phyloP scores from a whole-genome alignment of 1,139 yeast species.

The Candida tropicalis region DNA sequence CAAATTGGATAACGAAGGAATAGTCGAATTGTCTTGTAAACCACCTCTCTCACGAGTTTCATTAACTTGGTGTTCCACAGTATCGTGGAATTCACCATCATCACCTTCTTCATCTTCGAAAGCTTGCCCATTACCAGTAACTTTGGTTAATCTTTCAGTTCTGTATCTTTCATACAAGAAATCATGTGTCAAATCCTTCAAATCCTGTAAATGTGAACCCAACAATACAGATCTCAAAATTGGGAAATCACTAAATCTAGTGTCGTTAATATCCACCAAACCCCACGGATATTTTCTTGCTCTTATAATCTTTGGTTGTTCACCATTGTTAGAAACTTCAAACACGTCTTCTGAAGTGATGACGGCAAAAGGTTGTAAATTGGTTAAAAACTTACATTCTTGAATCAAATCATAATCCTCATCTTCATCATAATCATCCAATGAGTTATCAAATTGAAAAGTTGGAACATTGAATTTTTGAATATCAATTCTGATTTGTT shows the following conservation, averaged over 20 bases:
- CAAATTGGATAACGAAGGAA: slow-evolving; percentile 66
- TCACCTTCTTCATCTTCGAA: slow-evolving; percentile 24
- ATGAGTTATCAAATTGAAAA: slow-evolving; percentile 65
- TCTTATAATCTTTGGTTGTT: slow-evolving; percentile 46
- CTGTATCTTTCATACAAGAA: slow-evolving; percentile 90
- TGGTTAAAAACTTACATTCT: slow-evolving; percentile 75
- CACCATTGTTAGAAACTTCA: slow-evolving; percentile 56
- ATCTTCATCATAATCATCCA: slow-evolving; percentile 52
- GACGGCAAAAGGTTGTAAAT: slow-evolving; percentile 83
- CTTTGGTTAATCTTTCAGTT: slow-evolving; percentile 73
- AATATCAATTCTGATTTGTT: slow-evolving; percentile 67
- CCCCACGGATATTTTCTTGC: slow-evolving; percentile 98
- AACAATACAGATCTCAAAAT: slow-evolving; percentile 79
- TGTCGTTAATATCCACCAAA: slow-evolving; percentile 77
- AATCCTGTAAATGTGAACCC: slow-evolving; percentile 91
- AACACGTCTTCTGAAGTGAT: slow-evolving; percentile 67
- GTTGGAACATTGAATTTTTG: slow-evolving; percentile 78
- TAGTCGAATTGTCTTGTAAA: slow-evolving; percentile 25
- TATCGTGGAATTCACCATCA: slow-evolving; percentile 33
- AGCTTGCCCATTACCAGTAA: slow-evolving; percentile 35
- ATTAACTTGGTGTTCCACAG: slow-evolving; percentile 24
- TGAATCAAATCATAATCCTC: slow-evolving; percentile 77
- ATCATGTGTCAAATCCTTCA: slow-evolving; percentile 92
- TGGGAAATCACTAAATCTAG: slow-evolving; percentile 82
- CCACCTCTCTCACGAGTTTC: slow-evolving; percentile 4